phyloP scores from a whole-genome alignment of 2,329 filamentous ascomycete genomes.

The Chaetothyriales sp. region DNA sequence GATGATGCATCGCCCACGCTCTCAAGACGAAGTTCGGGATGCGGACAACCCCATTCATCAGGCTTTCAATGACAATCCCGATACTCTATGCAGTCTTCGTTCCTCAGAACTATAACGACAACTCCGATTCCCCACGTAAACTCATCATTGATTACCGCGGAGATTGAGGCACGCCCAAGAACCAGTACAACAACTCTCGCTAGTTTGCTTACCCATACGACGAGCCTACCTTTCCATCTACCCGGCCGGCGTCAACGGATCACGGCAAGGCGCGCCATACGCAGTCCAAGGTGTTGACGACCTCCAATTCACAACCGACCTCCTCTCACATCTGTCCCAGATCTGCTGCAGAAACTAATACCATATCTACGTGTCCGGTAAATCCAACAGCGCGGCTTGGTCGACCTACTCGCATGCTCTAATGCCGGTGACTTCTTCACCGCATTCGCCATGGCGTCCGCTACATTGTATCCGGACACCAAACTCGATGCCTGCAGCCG shows the following conservation, averaged over 20 bases:
- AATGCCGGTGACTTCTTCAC: constrained; percentile 30
- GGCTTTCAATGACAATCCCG: too few species aligned
- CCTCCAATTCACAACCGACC: constrained; percentile 31
- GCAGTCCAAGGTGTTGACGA: constrained; percentile 27
- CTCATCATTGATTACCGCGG: constrained; percentile 3
- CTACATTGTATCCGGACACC: constrained; percentile 30
- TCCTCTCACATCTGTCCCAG: constrained; percentile 27
- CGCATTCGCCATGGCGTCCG: constrained; percentile 29
- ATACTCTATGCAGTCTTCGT: too few species aligned
- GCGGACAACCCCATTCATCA: too few species aligned
- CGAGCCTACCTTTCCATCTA: too few species aligned
- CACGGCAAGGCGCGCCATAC: constrained; percentile 33
- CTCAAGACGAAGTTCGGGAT: too few species aligned
- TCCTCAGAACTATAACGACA: too few species aligned
- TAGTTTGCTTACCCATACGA: neutral
- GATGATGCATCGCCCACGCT: too few species aligned
- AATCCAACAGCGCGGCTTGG: constrained; percentile 43
- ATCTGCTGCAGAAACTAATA: constrained; percentile 33
- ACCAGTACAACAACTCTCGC: constrained; percentile 1
- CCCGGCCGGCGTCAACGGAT: neutral
- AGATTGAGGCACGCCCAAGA: neutral
- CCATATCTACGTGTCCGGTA: constrained; percentile 35
- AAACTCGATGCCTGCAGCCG: neutral
- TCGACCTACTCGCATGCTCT: constrained; percentile 35
- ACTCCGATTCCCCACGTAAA: too few species aligned